Percentiles rank a stretch among this genome's conserved stretches.
Evolutionary conservation across 495 filamentous ascomycete genomes (phyloP).

Genomic region (Viridothelium virens): DNA sequence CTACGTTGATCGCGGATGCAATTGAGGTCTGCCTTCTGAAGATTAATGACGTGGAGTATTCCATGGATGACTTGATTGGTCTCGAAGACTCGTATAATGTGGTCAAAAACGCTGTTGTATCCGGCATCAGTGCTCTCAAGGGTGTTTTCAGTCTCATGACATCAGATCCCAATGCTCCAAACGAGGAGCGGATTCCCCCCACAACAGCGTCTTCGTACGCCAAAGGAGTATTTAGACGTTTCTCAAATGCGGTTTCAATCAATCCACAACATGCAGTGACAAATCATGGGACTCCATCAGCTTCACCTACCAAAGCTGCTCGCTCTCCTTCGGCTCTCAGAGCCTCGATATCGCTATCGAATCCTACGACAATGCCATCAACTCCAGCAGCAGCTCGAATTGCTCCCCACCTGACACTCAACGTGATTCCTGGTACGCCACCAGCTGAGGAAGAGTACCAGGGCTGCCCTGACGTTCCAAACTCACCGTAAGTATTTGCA

Average conservation of each 20-base stretch:
- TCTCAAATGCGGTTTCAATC: conserved; percentile 20
- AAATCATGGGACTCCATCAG: not conserved
- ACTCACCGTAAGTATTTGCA: not conserved
- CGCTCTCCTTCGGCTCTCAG: conserved; percentile 5
- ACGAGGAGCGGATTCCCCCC: conserved; percentile 12
- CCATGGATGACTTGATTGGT: conserved; percentile 33
- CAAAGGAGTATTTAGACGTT: conserved; percentile 21
- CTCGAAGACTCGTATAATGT: conserved; percentile 30
- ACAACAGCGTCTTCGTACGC: conserved; percentile 13
- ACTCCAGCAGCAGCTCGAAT: conserved; percentile 5
- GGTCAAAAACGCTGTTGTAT: conserved; percentile 30
- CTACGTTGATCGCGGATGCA: conserved; percentile 33
- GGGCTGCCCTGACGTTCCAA: not conserved
- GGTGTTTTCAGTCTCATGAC: conserved; percentile 35
- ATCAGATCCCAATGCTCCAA: conserved; percentile 4
- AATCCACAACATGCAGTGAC: not conserved
- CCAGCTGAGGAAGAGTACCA: conserved; percentile 1
- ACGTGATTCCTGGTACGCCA: not conserved
- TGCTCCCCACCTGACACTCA: conserved; percentile 1
- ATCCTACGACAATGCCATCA: conserved; percentile 10
- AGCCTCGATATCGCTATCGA: conserved; percentile 7
- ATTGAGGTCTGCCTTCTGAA: conserved; percentile 30
- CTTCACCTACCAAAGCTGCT: conserved; percentile 4
- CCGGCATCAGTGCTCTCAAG: conserved; percentile 29
- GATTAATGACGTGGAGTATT: conserved; percentile 30